Percentiles rank a stretch among this genome's conserved stretches.
These are phyloP conservation scores for Sporothrix curviconia DNA, from an alignment of 2,329 filamentous ascomycete species.

Conservation along the genomic window DNA sequence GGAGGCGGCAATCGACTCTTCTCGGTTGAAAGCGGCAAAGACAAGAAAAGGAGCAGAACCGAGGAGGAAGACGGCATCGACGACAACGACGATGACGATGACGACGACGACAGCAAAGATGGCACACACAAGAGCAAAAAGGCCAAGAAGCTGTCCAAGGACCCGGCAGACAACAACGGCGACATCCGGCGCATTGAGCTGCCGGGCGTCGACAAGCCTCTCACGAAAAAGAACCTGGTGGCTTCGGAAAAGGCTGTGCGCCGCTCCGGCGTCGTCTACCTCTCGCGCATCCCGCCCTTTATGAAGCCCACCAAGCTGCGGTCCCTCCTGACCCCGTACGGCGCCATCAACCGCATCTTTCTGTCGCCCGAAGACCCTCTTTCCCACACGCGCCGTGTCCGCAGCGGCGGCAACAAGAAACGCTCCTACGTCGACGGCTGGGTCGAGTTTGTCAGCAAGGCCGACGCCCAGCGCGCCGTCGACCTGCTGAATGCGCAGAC, in stretches of 20 bases:
- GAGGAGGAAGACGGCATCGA: neutral
- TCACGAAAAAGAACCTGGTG: slow-evolving; percentile 63
- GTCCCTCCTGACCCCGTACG: slow-evolving; percentile 68
- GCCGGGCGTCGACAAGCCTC: slow-evolving; percentile 43
- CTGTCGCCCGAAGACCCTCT: slow-evolving; percentile 68
- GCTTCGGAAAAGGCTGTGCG: slow-evolving; percentile 57
- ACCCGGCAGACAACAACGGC: neutral
- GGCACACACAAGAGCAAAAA: slow-evolving; percentile 7
- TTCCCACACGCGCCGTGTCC: slow-evolving; percentile 59
- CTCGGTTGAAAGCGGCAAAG: neutral
- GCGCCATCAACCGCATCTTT: slow-evolving; percentile 70
- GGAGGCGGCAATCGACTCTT: neutral
- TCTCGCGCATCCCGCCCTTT: slow-evolving; percentile 78
- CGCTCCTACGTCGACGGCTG: slow-evolving; percentile 76
- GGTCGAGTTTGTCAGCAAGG: slow-evolving; percentile 74
- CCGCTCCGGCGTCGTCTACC: slow-evolving; percentile 74
- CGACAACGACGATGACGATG: neutral
- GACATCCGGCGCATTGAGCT: slow-evolving; percentile 25
- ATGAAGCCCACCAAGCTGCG: slow-evolving; percentile 79
- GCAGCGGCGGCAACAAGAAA: slow-evolving; percentile 75
- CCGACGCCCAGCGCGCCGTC: slow-evolving; percentile 68
- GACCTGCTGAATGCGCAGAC: slow-evolving; percentile 70
- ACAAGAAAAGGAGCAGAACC: neutral
- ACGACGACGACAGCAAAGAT: slow-evolving; percentile 20
- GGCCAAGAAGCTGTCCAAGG: neutral